These are phyloP conservation scores for Pseudogymnoascus sp. DNA, from an alignment of 2,329 filamentous ascomycete genomes.

Conservation along the genomic window DNA sequence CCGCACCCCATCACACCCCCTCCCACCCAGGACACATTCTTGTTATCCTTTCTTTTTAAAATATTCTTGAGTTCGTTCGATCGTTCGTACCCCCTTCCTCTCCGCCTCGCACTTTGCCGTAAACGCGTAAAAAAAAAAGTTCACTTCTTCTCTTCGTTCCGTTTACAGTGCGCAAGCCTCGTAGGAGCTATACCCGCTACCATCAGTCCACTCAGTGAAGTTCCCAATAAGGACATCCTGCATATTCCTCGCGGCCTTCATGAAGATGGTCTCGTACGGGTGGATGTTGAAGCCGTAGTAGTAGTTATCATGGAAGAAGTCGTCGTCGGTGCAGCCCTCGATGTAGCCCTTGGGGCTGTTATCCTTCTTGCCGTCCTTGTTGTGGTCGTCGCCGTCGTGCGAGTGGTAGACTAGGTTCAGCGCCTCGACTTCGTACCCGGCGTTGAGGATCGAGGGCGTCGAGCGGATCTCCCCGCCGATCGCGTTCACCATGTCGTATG, in stretches of 20 bases:
- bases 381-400: conserved; percentile 4
- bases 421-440: conserved; percentile 9
- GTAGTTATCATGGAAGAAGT: conserved; percentile 23
- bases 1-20: neutral
- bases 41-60: neutral
- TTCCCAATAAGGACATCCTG: conserved; percentile 24
- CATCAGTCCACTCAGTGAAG: conserved; percentile 26
- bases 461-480: neutral
- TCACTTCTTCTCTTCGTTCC: too few relatives aligned
- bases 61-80: neutral
- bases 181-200: conserved; percentile 5
- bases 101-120: neutral
- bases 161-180: neutral
- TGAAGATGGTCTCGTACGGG: conserved; percentile 34
- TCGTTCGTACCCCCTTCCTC: neutral
- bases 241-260: conserved; percentile 30
- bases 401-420: conserved; percentile 7
- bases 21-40: neutral
- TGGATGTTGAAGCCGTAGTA: conserved; percentile 32
- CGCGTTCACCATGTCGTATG: conserved; percentile 7
- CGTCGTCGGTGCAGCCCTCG: conserved; percentile 23
- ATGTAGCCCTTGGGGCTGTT: conserved; percentile 15
- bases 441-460: neutral
- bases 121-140: neutral
- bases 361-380: conserved; percentile 6